These are phyloP conservation scores for Ophiostoma sp. DNA, from an alignment of 2,329 filamentous ascomycete species.

Conservation along the genomic window DNA sequence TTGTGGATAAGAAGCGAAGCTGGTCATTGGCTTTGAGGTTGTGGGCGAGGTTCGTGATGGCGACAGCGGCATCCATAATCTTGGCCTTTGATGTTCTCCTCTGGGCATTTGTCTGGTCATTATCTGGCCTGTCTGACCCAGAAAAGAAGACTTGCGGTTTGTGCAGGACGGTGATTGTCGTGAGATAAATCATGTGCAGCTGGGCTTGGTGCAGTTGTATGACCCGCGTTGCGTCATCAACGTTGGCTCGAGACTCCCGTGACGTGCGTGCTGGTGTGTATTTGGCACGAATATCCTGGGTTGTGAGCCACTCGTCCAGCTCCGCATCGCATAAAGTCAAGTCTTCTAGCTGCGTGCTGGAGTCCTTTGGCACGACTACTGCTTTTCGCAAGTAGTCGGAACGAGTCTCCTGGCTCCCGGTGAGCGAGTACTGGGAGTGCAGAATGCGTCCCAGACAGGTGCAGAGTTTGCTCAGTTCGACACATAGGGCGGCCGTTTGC, in stretches of 20 bases:
- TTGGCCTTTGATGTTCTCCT: neutral
- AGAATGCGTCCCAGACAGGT: neutral
- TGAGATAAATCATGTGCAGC: neutral
- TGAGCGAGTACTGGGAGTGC: neutral
- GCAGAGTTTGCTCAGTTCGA: constrained; percentile 2
- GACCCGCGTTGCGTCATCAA: neutral
- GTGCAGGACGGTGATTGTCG: neutral
- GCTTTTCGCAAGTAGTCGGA: neutral
- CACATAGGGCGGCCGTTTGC: neutral
- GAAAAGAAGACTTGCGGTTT: neutral
- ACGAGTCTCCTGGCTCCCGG: neutral
- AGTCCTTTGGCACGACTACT: neutral
- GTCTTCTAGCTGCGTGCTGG: neutral
- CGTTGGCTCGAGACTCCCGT: neutral
- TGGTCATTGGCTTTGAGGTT: neutral
- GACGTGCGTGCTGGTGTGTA: neutral
- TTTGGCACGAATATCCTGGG: neutral
- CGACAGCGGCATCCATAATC: neutral
- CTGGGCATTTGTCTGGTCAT: neutral
- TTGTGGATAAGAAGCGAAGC: neutral
- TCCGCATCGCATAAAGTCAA: neutral
- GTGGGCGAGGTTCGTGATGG: neutral
- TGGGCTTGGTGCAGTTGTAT: neutral
- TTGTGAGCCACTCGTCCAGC: neutral
- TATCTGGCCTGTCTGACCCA: neutral